Evolutionary conservation across 176 grass and related monocot genomes (phyloP).

Genomic region (Musa schizocarpa): DNA sequence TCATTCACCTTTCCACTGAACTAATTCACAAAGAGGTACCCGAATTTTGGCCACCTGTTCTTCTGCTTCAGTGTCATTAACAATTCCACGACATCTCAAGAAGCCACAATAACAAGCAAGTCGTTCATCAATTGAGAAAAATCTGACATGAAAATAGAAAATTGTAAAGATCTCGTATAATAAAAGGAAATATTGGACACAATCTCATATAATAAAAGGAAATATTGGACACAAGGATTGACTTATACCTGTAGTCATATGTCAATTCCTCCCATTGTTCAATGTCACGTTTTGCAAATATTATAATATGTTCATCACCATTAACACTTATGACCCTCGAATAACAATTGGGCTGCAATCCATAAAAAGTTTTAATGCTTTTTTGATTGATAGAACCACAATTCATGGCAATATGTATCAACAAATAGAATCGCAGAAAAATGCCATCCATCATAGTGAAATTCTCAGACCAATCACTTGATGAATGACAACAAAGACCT

Average conservation of each 20-base stretch:
- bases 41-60: conserved; percentile 59
- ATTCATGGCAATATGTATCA: not conserved
- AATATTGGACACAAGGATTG: conserved; percentile 16
- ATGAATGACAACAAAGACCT: not conserved
- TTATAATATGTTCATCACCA: conserved; percentile 85
- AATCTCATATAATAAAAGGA: conserved; percentile 11
- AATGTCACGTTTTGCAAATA: conserved; percentile 96
- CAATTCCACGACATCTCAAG: conserved; percentile 79
- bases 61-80: conserved; percentile 91
- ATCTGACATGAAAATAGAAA: conserved; percentile 45
- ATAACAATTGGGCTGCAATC: conserved; percentile 94
- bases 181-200: not conserved
- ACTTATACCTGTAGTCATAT: conserved; percentile 80
- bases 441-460: not conserved
- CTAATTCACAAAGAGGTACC: conserved; percentile 58
- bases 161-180: conserved; percentile 27
- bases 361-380: conserved; percentile 21
- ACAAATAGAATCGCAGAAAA: not conserved
- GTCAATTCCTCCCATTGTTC: conserved; percentile 95
- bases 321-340: conserved; percentile 84
- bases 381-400: not conserved
- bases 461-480: not conserved
- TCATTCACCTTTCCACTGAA: conserved; percentile 45
- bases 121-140: conserved; percentile 74
- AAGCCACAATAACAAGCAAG: conserved; percentile 92